Percentiles rank a stretch among this genome's conserved stretches.
Evolutionary conservation across 345 rosid species (phyloP).

Genomic region (Bruguiera sexangula): DNA sequence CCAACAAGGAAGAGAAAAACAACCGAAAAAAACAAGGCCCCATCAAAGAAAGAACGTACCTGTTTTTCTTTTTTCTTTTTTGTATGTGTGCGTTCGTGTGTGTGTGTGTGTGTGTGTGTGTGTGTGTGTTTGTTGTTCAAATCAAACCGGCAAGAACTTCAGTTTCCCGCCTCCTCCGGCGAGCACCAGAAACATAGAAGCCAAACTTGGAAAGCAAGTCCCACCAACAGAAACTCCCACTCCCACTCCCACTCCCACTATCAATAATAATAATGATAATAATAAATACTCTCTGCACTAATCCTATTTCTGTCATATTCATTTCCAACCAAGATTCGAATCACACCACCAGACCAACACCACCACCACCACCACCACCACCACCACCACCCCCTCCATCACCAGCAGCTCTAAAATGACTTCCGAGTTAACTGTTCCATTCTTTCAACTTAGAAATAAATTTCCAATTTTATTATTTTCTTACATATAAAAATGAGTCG

Average conservation of each 20-base stretch:
- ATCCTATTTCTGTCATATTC: no score
- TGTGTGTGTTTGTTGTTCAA: background rate
- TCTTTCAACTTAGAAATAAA: no score
- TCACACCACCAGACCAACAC: no score
- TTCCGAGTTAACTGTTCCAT: no score
- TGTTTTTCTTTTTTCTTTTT: background rate
- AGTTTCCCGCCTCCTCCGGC: conserved; percentile 41
- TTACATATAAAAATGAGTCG: no score
- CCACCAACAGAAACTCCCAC: background rate
- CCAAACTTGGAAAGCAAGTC: conserved; percentile 2
- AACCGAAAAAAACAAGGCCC: no score
- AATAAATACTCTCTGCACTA: no score
- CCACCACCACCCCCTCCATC: background rate
- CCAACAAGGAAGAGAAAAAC: background rate
- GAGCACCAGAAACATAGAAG: conserved; percentile 6
- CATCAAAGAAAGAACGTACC: conserved; percentile 16
- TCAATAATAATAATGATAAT: background rate
- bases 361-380: no score
- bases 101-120: background rate
- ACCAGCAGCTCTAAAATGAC: background rate
- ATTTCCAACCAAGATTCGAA: no score
- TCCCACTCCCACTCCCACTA: no score
- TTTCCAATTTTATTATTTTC: no score
- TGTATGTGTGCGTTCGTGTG: no score
- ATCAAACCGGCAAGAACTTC: conserved; percentile 24